Conservation (phyloP, 2,329 filamentous ascomycete species). For the Alternaria gansuensis region DNA sequence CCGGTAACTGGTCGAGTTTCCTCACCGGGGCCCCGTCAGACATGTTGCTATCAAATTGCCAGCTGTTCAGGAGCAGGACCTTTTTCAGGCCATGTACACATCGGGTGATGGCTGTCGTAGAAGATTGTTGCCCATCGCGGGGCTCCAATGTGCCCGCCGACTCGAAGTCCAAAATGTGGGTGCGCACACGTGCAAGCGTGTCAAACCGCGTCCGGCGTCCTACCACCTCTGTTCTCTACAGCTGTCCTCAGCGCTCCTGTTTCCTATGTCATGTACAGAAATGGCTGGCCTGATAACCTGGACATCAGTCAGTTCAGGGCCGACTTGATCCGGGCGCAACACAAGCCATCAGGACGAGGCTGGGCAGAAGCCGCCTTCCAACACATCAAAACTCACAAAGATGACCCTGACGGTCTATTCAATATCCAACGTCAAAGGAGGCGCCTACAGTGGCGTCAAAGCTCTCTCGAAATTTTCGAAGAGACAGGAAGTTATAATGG, state of each 20-base stretch:
- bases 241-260: neutral
- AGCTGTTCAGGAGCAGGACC: neutral
- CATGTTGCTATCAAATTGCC: conserved; percentile 17
- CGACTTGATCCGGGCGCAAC: conserved; percentile 25
- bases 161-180: conserved; percentile 15
- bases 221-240: neutral
- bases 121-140: conserved; percentile 15
- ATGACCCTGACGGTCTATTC: neutral
- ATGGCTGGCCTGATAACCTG: conserved; percentile 24
- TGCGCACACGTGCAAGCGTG: conserved; percentile 27
- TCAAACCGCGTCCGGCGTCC: conserved; percentile 13
- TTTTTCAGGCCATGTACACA: neutral
- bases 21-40: conserved; percentile 7
- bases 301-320: conserved; percentile 21
- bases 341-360: conserved; percentile 14
- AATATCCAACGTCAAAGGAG: neutral
- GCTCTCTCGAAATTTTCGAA: neutral
- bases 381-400: conserved; percentile 9
- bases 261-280: neutral
- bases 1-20: conserved; percentile 40
- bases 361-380: conserved; percentile 10
- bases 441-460: too few relatives aligned
- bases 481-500: neutral
- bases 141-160: conserved; percentile 10
- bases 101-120: neutral